phyloP scores from a whole-genome alignment of 2,329 filamentous ascomycete genomes.

The Byssochlamys sp. region DNA sequence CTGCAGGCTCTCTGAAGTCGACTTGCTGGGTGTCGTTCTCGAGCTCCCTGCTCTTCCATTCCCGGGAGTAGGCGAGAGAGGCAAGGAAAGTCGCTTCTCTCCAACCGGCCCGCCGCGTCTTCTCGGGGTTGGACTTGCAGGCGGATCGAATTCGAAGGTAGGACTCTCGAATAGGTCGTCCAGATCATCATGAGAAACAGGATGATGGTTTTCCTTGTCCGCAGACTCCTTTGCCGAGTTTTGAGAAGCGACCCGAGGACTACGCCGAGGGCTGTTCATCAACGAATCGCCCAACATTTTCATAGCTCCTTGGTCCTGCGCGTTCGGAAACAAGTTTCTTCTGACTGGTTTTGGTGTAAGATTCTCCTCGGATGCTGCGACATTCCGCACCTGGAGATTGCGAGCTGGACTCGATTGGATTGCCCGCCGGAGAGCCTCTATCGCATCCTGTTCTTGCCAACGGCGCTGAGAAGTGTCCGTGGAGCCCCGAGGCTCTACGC shows the following conservation, averaged over 20 bases:
- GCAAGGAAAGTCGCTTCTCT: conserved; percentile 30
- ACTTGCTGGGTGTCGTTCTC: conserved; percentile 19
- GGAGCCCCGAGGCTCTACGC: conserved; percentile 35
- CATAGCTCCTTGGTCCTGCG: conserved; percentile 26
- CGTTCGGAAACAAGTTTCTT: conserved; percentile 35
- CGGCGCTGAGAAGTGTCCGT: conserved; percentile 22
- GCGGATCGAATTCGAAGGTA: conserved; percentile 43
- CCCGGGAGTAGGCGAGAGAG: conserved; percentile 24
- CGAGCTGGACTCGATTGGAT: conserved; percentile 54
- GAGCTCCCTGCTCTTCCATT: conserved; percentile 13
- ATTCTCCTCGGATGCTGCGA: conserved; percentile 38
- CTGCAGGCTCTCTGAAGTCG: conserved; percentile 25
- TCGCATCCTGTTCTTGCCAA: conserved; percentile 30
- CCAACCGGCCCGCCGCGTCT: conserved; percentile 41
- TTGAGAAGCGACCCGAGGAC: conserved; percentile 27
- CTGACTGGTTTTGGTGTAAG: conserved; percentile 48
- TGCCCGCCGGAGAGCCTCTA: conserved; percentile 43
- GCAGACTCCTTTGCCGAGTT: conserved; percentile 31
- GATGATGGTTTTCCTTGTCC: conserved; percentile 51
- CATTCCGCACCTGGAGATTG: conserved; percentile 37
- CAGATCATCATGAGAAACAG: conserved; percentile 42
- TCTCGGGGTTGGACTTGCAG: conserved; percentile 43
- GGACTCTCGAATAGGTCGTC: conserved; percentile 58
- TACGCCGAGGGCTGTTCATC: conserved; percentile 42
- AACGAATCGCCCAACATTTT: conserved; percentile 27